Evolutionary conservation across 2,329 filamentous ascomycete genomes (phyloP).

Genomic region (Emmonsiellopsis sp.): DNA sequence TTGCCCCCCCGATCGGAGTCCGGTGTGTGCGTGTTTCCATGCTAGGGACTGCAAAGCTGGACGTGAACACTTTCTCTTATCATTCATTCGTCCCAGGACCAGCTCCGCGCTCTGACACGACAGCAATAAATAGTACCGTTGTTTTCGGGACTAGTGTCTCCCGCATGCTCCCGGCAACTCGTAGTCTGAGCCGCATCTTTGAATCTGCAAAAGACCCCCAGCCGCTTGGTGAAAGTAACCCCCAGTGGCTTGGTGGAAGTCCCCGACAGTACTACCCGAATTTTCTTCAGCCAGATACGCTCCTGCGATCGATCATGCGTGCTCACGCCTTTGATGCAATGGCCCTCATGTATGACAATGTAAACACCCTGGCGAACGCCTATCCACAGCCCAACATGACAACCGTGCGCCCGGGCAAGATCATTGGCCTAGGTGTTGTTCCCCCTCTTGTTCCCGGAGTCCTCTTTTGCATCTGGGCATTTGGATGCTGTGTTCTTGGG

Average conservation of each 20-base stretch:
- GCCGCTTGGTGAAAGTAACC: background rate
- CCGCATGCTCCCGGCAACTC: background rate
- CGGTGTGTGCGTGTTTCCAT: background rate
- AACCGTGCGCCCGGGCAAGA: background rate
- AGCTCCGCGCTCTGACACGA: no score
- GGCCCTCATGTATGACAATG: background rate
- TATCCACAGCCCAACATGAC: background rate
- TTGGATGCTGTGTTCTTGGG: conserved; percentile 3
- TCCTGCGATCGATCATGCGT: conserved; percentile 4
- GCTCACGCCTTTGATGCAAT: background rate
- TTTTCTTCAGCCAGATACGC: background rate
- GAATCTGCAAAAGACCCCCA: background rate
- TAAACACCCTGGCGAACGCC: background rate
- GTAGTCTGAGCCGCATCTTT: background rate
- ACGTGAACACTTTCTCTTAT: background rate
- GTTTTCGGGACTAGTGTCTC: background rate
- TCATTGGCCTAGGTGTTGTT: background rate
- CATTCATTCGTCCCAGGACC: background rate
- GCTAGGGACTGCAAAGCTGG: conserved; percentile 1
- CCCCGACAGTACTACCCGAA: background rate
- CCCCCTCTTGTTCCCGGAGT: background rate
- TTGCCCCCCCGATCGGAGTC: conserved; percentile 4
- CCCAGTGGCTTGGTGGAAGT: background rate
- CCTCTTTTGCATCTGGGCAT: conserved; percentile 6
- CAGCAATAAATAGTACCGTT: no score